Conservation (phyloP, 345 rosid genomes). For the Camelina laxa region DNA sequence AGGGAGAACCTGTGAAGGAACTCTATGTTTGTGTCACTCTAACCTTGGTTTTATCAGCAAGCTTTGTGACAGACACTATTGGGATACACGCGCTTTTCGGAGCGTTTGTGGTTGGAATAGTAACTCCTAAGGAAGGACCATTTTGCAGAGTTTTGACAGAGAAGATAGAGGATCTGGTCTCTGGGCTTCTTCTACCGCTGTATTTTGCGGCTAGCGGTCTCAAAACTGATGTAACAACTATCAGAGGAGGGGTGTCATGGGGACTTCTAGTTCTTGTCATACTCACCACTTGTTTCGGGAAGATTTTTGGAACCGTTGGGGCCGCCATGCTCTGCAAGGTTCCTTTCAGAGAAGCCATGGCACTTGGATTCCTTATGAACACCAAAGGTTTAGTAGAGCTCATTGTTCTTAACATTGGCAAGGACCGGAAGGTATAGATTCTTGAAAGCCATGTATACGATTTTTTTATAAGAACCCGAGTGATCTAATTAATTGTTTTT, state of each 20-base stretch:
- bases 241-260: slow-evolving; percentile 54
- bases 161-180: slow-evolving; percentile 60
- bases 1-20: slow-evolving; percentile 49
- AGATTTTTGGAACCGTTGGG: slow-evolving; percentile 57
- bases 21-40: slow-evolving; percentile 55
- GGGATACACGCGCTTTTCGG: slow-evolving; percentile 68
- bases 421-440: slow-evolving; percentile 51
- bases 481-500: neutral
- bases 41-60: slow-evolving; percentile 54
- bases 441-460: neutral
- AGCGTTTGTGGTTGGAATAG: slow-evolving; percentile 58
- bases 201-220: slow-evolving; percentile 68
- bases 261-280: slow-evolving; percentile 54
- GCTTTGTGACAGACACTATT: slow-evolving; percentile 57
- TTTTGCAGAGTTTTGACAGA: slow-evolving; percentile 49
- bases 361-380: slow-evolving; percentile 68
- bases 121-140: slow-evolving; percentile 55
- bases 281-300: slow-evolving; percentile 58
- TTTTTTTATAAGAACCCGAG: neutral
- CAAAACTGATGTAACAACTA: slow-evolving; percentile 58
- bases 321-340: slow-evolving; percentile 53
- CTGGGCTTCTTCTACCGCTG: slow-evolving; percentile 57
- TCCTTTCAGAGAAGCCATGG: slow-evolving; percentile 56
- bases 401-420: slow-evolving; percentile 73
- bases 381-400: slow-evolving; percentile 84